phyloP scores from a whole-genome alignment of 805 yeast species.

The Saturnispora sanitii region DNA sequence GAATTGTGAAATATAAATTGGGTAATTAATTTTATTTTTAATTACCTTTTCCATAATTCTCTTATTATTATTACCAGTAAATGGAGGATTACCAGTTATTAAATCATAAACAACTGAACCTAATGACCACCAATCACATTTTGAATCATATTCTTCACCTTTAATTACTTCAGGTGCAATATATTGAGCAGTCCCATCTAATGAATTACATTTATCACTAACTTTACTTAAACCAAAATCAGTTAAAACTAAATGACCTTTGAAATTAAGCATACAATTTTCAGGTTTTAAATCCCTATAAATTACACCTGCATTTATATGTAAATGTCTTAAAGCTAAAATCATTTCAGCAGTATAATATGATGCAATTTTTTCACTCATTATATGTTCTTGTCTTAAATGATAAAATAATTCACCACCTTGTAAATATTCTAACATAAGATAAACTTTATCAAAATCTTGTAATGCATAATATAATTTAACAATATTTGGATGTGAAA shows the following conservation, averaged over 20 bases:
- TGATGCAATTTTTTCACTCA: constrained; percentile 57
- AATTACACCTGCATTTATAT: constrained; percentile 61
- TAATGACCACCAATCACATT: constrained; percentile 88
- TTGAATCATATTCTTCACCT: constrained; percentile 67
- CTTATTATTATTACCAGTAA: constrained; percentile 73
- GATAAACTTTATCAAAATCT: constrained; percentile 64
- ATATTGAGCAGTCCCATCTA: constrained; percentile 73
- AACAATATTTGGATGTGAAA: constrained; percentile 74
- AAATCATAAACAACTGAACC: constrained; percentile 77
- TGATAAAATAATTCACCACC: constrained; percentile 81
- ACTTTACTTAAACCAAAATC: constrained; percentile 74
- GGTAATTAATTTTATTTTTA: constrained; percentile 54
- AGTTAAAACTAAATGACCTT: constrained; percentile 76
- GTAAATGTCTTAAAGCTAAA: constrained; percentile 67
- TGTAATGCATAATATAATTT: constrained; percentile 77
- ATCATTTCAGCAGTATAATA: constrained; percentile 77
- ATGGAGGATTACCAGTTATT: constrained; percentile 81
- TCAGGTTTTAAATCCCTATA: constrained; percentile 88
- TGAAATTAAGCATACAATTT: constrained; percentile 65
- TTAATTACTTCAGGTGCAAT: constrained; percentile 85
- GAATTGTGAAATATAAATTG: constrained; percentile 68
- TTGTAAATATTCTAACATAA: constrained; percentile 70
- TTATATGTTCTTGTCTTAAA: constrained; percentile 37
- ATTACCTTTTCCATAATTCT: constrained; percentile 68
- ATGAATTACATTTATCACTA: constrained; percentile 37